Percentiles rank a stretch among this genome's conserved stretches.
Conservation (phyloP, 2,329 filamentous ascomycete species). For the Dactylellina leptospora region DNA sequence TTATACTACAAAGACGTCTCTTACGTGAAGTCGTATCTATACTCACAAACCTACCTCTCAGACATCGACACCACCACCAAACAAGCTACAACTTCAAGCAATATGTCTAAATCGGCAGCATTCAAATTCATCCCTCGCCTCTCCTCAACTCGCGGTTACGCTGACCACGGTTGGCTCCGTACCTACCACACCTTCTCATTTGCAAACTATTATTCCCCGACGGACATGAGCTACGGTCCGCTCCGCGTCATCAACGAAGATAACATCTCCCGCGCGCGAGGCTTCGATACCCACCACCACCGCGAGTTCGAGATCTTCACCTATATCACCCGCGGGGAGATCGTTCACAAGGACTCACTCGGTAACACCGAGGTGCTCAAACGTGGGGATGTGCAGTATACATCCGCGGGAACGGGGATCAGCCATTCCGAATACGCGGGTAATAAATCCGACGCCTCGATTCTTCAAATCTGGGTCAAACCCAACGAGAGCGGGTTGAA, state of each 20-base stretch:
- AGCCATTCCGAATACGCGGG: slow-evolving; percentile 48
- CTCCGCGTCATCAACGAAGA: slow-evolving; percentile 90
- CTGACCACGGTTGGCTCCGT: slow-evolving; percentile 86
- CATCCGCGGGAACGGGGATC: slow-evolving; percentile 48
- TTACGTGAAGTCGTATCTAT: neutral
- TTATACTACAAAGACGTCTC: neutral
- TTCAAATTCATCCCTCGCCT: slow-evolving; percentile 74
- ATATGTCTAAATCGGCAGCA: slow-evolving; percentile 48
- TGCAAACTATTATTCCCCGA: slow-evolving; percentile 74
- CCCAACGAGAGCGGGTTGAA: slow-evolving; percentile 38
- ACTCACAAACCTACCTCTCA: neutral
- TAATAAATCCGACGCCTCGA: slow-evolving; percentile 40
- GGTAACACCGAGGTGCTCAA: slow-evolving; percentile 51
- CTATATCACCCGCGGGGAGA: slow-evolving; percentile 83
- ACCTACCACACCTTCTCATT: slow-evolving; percentile 88
- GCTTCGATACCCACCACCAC: slow-evolving; percentile 86
- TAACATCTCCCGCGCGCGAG: slow-evolving; percentile 75
- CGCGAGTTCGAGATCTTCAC: slow-evolving; percentile 89
- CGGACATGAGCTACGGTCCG: slow-evolving; percentile 74
- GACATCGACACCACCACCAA: neutral
- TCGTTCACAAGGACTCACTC: slow-evolving; percentile 87
- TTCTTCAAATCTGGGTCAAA: slow-evolving; percentile 51
- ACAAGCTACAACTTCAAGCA: neutral
- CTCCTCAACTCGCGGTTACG: slow-evolving; percentile 76
- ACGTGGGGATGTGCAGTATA: slow-evolving; percentile 50